Conservation (phyloP, 768 basidiomycete genomes). For the Trametes maxima region DNA sequence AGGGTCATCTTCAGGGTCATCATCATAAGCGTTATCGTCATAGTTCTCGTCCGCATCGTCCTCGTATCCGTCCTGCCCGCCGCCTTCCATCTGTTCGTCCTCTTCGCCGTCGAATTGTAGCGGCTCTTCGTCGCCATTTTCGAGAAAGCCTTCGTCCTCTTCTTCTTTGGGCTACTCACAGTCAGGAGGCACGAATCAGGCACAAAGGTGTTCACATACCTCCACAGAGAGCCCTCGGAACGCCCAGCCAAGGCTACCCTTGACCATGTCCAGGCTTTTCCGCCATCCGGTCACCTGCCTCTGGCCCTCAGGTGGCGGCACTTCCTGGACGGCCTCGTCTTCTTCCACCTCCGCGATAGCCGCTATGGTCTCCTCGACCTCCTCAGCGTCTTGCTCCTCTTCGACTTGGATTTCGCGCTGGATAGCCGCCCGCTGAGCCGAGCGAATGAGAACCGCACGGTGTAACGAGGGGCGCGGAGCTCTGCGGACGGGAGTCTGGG, state of each 20-base stretch:
- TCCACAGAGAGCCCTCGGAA: conserved; percentile 34
- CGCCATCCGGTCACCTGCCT: conserved; percentile 35
- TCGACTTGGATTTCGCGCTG: conserved; percentile 53
- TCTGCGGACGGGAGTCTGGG: conserved; percentile 31
- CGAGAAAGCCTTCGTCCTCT: conserved; percentile 7
- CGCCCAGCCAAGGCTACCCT: conserved; percentile 32
- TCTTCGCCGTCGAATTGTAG: conserved; percentile 27
- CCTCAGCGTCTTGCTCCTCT: conserved; percentile 53
- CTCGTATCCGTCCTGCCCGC: conserved; percentile 21
- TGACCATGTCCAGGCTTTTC: conserved; percentile 38
- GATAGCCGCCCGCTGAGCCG: conserved; percentile 62
- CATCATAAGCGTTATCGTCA: neutral
- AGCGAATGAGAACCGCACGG: conserved; percentile 69
- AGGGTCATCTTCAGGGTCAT: conserved; percentile 5
- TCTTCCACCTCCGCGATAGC: conserved; percentile 30
- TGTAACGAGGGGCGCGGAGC: conserved; percentile 54
- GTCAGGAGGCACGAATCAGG: neutral
- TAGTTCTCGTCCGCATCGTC: conserved; percentile 17
- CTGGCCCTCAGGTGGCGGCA: conserved; percentile 24
- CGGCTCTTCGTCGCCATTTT: neutral
- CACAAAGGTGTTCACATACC: neutral
- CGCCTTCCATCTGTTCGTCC: conserved; percentile 25
- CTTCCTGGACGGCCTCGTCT: conserved; percentile 36
- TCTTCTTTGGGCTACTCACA: conserved; percentile 20
- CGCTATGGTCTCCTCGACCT: conserved; percentile 44